phyloP scores from a whole-genome alignment of 176 grass and related monocot species.

The Carex kokanica region DNA sequence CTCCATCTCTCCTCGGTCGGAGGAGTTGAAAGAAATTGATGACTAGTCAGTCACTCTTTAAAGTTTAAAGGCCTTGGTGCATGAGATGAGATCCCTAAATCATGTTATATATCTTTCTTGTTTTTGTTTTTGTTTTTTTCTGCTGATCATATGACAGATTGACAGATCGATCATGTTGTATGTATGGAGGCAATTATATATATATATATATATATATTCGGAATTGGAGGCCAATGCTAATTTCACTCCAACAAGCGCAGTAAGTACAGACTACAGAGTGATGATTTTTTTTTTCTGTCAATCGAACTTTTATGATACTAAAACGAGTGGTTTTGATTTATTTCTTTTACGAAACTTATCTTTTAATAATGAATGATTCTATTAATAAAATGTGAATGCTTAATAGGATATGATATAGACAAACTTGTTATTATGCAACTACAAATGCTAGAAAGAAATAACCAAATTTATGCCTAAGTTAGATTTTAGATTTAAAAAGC shows the following conservation, averaged over 20 bases:
- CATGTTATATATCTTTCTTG: background rate
- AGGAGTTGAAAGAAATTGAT: background rate
- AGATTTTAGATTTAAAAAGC: no score
- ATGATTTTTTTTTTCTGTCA: background rate
- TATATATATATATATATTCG: conserved; percentile 8
- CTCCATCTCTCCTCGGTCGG: background rate
- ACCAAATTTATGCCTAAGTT: no score
- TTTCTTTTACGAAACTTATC: background rate
- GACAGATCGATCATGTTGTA: background rate
- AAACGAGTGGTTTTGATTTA: background rate
- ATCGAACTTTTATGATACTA: no score
- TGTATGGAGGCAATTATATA: background rate
- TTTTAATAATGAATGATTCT: background rate
- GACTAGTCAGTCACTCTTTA: no score
- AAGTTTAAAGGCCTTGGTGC: no score
- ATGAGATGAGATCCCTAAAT: background rate
- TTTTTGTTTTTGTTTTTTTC: background rate
- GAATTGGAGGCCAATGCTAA: background rate
- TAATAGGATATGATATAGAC: background rate
- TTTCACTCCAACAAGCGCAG: background rate
- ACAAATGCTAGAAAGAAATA: no score
- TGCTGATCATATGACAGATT: background rate
- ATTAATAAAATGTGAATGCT: background rate
- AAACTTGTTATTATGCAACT: no score
- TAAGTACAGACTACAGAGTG: background rate